Conservation (phyloP, 2,329 filamentous ascomycete species). For the Alternaria solani region DNA sequence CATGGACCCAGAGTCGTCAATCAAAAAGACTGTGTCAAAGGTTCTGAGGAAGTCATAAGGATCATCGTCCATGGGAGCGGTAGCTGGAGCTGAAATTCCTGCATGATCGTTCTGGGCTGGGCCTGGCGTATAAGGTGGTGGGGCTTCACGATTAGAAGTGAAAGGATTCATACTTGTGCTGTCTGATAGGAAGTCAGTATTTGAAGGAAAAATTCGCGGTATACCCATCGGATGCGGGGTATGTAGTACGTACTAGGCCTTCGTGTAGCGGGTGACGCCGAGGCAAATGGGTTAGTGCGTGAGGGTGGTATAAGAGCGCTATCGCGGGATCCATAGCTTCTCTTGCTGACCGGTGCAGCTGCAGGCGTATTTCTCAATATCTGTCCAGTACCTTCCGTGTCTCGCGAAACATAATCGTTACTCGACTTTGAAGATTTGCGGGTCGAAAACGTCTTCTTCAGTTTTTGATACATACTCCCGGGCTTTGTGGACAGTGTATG, state of each 20-base stretch:
- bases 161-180: slow-evolving; percentile 39
- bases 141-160: slow-evolving; percentile 48
- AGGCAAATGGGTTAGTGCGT: slow-evolving; percentile 28
- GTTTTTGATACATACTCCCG: slow-evolving; percentile 19
- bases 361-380: slow-evolving; percentile 1
- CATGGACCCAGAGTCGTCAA: slow-evolving; percentile 95
- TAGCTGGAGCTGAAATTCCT: slow-evolving; percentile 3
- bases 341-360: slow-evolving; percentile 12
- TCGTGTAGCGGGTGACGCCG: slow-evolving; percentile 45
- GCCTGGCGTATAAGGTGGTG: slow-evolving; percentile 53
- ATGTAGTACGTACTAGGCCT: slow-evolving; percentile 47
- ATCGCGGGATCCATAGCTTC: slow-evolving; percentile 19
- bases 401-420: slow-evolving; percentile 9
- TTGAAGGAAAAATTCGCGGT: neutral
- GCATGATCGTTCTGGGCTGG: slow-evolving; percentile 16
- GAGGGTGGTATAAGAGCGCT: slow-evolving; percentile 27
- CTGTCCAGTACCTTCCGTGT: slow-evolving; percentile 9
- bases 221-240: neutral
- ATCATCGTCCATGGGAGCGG: slow-evolving; percentile 53
- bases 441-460: slow-evolving; percentile 27
- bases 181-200: slow-evolving; percentile 26
- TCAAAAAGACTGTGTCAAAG: slow-evolving; percentile 89
- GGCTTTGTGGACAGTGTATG: slow-evolving; percentile 7
- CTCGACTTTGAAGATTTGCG: slow-evolving; percentile 20
- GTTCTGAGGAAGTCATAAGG: slow-evolving; percentile 76